Base-by-base conservation (phyloP, 1,284 basidiomycete genomes). In the Puccinia horiana region DNA sequence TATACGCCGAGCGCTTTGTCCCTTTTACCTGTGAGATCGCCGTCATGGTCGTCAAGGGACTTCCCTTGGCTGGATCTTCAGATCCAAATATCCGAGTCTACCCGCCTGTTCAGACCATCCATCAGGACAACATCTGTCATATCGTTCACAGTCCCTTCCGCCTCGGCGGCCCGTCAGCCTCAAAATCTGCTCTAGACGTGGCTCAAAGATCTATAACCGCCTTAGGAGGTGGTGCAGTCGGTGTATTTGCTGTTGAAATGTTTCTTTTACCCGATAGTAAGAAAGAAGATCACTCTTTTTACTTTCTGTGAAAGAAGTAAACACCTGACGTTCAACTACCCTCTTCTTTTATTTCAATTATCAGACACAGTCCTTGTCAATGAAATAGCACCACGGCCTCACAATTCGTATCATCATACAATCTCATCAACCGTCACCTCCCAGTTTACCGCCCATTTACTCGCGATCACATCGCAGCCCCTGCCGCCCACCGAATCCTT, bases 371-470 rank as follows among this genome's bases (percentile, higher is more conserved):
- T 99, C 2, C 91, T 92, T 83, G 90, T 99, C 84, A 99, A 99
- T 88, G 97, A 99, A 88, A 98, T 99, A 83, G 97, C 97, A 0
- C 97, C 97, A n/a, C 91, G 97, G 32, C 96, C 97, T 0, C 97
- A 99, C 88, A 99, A 99, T 88, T 98, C 95, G 12, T 96, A 96
- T 0, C 97, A 99, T 87, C 98, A 98, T 88, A 98, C 96, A n/a
- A 98, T 99, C 86, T 96, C 98, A 88, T 96, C 96, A 0, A 97
- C 94, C 87, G 90, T 94, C 85, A 94, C 95, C 2, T 98, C 95
- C 18, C 97, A 99, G 88, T 99, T 95, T 88, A 95, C 96, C 87
- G 98, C 98, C 86, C 97, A 99, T 87, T 91, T 99, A 56, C 94
- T 96, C 47, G 94, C 96, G n/a, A 96, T 99, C 87, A 91, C 98